Base-by-base conservation (phyloP, 768 basidiomycete genomes). In the Suillus weaverae region DNA sequence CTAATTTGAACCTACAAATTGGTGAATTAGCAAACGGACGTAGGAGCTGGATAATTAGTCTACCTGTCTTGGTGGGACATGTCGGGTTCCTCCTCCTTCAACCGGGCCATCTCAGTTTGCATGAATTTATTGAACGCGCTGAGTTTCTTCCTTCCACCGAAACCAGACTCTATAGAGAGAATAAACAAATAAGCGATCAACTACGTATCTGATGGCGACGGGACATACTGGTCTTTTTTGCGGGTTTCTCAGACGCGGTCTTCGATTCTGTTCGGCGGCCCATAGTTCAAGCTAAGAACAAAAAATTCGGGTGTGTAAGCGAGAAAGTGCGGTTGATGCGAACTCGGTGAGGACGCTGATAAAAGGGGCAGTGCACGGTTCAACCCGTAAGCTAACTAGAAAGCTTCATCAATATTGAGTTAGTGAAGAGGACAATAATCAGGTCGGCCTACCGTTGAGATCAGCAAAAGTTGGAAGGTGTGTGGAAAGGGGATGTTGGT, bases 91-190 rank as follows among this genome's bases (percentile, higher is more conserved):
- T 85, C 80, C 70, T 89, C 88, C 81, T 90, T 92, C 74, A 93
- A 81, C 64, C 89, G 88, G 39, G 88, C 87, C 83, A 92, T 87
- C 74, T 92, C 91, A 26, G 83, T 79, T 82, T 91, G 86, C 89
- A 92, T 81, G 74, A 89, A 94, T 74, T 88, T 90, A 74, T 93
- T 93, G 78, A 90, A 94, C 16, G 85, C 83, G 41, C 87, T 87
- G 55, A 91, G 79, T 75, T 85, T 85, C 74, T 83, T 91, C 75
- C 82, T 84, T 72, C 78, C 78, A 22, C 84, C 82, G 20, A 78
- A 77, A 43, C 78, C 79, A 41, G 84, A 85, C 73, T 85, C 87
- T 74, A 78, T 82, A 85, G 68, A 51, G 60, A 26, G 67, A 69
- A 71, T 41, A 56, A 64, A 70, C 60, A 22, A 46, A 53, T 64